phyloP scores from a whole-genome alignment of 352 stramenopile species.

The Phytophthora pisi region DNA sequence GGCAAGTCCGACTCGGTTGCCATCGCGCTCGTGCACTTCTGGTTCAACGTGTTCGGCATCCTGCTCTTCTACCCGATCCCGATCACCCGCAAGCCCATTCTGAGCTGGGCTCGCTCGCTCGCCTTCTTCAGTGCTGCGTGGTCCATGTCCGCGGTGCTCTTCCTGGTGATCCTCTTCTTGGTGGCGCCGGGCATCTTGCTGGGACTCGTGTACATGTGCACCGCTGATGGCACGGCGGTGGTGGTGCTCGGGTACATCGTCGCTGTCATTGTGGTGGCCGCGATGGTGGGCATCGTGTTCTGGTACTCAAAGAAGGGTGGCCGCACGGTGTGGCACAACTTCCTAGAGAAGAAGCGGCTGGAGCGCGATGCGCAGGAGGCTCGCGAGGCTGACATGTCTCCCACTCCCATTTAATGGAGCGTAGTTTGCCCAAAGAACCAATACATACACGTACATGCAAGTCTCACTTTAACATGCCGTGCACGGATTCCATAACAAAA shows the following conservation, averaged over 20 bases:
- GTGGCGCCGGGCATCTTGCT: constrained; percentile 53
- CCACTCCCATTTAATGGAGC: too few species aligned
- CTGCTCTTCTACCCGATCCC: constrained; percentile 91
- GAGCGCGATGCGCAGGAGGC: constrained; percentile 31
- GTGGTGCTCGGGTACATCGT: constrained; percentile 50
- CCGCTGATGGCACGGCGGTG: constrained; percentile 30
- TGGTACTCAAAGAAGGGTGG: constrained; percentile 53
- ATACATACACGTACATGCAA: too few species aligned
- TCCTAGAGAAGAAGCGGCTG: constrained; percentile 49
- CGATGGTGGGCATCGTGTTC: constrained; percentile 14
- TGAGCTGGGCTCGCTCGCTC: constrained; percentile 72
- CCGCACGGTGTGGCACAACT: constrained; percentile 42
- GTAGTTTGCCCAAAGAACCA: too few species aligned
- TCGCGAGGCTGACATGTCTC: too few species aligned
- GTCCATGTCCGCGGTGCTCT: constrained; percentile 57
- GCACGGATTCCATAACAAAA: neutral
- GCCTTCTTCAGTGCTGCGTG: constrained; percentile 69
- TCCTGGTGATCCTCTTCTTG: constrained; percentile 56
- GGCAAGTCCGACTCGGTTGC: constrained; percentile 79
- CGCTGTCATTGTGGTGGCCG: constrained; percentile 25
- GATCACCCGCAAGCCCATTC: constrained; percentile 48
- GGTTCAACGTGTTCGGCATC: constrained; percentile 92
- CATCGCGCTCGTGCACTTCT: constrained; percentile 91
- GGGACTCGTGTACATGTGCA: constrained; percentile 64
- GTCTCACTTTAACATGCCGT: too few species aligned